phyloP scores from a whole-genome alignment of 1,284 basidiomycete species.

The Boletus smithii region DNA sequence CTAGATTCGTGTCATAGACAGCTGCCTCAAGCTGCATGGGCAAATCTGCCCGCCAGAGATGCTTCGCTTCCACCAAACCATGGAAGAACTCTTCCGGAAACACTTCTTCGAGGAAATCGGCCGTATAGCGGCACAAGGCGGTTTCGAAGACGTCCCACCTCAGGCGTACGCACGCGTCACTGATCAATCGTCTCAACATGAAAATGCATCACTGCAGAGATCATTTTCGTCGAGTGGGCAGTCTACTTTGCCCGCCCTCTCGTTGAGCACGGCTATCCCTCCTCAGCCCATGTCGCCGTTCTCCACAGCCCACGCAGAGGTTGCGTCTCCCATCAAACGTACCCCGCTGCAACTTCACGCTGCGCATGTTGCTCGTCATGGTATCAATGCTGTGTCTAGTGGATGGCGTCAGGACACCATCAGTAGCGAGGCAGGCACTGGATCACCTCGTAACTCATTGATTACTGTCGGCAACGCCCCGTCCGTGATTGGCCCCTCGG shows the following conservation, averaged over 20 bases:
- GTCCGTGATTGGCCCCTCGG: conserved; percentile 42
- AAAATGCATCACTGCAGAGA: conserved; percentile 41
- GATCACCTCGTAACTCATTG: conserved; percentile 68
- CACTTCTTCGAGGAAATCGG: conserved; percentile 88
- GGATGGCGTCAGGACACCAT: conserved; percentile 63
- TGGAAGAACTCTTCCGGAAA: conserved; percentile 85
- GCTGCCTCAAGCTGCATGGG: conserved; percentile 80
- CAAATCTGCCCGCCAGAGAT: conserved; percentile 84
- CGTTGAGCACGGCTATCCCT: conserved; percentile 43
- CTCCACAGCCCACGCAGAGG: conserved; percentile 27
- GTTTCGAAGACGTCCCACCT: conserved; percentile 31
- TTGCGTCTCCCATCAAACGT: conserved; percentile 45
- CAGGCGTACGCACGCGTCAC: conserved; percentile 36
- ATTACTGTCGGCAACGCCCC: conserved; percentile 57
- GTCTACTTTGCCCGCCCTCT: conserved; percentile 39
- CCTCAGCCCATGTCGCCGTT: conserved; percentile 47
- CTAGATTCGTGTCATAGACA: conserved; percentile 77
- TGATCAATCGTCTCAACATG: conserved; percentile 43
- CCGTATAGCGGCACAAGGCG: conserved; percentile 52
- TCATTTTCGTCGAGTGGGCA: conserved; percentile 46
- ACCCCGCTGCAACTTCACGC: conserved; percentile 75
- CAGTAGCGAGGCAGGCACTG: conserved; percentile 55
- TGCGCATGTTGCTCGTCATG: conserved; percentile 73
- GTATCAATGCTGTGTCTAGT: conserved; percentile 73
- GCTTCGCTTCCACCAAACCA: conserved; percentile 85